These are phyloP conservation scores for Erodium trifolium DNA, from an alignment of 441 rosid species.

Conservation along the genomic window DNA sequence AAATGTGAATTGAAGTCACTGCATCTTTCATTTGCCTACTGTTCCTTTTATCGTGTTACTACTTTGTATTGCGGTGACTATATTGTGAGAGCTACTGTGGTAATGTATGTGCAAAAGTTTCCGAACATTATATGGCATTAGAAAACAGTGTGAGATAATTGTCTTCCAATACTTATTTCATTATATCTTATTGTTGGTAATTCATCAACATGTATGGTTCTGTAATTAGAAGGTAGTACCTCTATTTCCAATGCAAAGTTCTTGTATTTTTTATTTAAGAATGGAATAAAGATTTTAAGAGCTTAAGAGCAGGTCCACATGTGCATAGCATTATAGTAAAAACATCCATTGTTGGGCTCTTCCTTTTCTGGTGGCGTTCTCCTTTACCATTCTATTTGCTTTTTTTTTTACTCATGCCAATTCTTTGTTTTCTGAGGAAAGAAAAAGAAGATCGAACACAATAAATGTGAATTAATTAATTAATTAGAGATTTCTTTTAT, in stretches of 20 bases:
- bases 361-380: not conserved
- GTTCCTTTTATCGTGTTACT: not conserved
- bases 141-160: not conserved
- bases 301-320: not conserved
- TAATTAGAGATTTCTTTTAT: not conserved
- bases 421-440: too few relatives aligned
- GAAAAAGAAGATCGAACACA: too few relatives aligned
- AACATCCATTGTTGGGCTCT: not conserved
- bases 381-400: too few relatives aligned
- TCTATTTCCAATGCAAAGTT: not conserved
- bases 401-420: too few relatives aligned
- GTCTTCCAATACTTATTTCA: not conserved
- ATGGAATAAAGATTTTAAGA: not conserved
- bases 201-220: slow-evolving; percentile 1
- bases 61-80: not conserved
- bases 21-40: slow-evolving; percentile 6
- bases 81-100: not conserved
- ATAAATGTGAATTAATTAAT: too few relatives aligned
- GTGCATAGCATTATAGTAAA: not conserved
- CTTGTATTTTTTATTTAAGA: not conserved
- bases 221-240: not conserved
- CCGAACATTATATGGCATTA: not conserved
- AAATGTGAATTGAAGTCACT: slow-evolving; percentile 12
- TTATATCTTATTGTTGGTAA: not conserved
- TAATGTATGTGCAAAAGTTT: not conserved